These are phyloP conservation scores for Bipolaris sorokiniana DNA, from an alignment of 2,329 filamentous ascomycete genomes.

Conservation along the genomic window DNA sequence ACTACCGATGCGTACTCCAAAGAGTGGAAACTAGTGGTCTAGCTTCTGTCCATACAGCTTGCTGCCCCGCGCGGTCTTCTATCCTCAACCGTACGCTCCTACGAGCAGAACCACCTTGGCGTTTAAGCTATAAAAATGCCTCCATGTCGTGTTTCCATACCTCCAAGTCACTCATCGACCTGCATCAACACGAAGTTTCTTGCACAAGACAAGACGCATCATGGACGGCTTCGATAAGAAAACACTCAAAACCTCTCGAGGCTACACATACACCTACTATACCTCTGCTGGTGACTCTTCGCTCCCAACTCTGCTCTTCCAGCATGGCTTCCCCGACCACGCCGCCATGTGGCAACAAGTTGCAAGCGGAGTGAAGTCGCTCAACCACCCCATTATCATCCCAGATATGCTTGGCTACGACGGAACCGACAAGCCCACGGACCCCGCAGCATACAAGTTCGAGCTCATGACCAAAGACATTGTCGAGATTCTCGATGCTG, in stretches of 20 bases:
- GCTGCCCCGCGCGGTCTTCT: background rate
- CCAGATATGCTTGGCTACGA: slow-evolving; percentile 51
- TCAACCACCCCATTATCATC: slow-evolving; percentile 50
- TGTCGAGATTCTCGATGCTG: slow-evolving; percentile 35
- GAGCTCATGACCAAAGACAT: slow-evolving; percentile 34
- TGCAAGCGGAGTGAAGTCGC: slow-evolving; percentile 49
- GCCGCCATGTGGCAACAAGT: slow-evolving; percentile 55
- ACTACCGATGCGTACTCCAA: too few species aligned
- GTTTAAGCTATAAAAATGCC: background rate
- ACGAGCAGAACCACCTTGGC: background rate
- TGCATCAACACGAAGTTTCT: too few species aligned
- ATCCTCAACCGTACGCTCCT: background rate
- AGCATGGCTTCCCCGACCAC: slow-evolving; percentile 60
- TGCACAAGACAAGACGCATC: background rate
- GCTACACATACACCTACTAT: slow-evolving; percentile 41
- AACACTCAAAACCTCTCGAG: slow-evolving; percentile 33
- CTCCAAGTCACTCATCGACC: background rate
- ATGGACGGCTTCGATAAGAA: slow-evolving; percentile 40
- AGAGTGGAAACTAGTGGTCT: background rate
- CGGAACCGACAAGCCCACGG: slow-evolving; percentile 44
- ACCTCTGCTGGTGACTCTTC: slow-evolving; percentile 25
- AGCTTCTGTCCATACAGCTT: background rate
- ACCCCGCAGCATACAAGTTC: slow-evolving; percentile 29
- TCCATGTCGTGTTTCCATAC: background rate
- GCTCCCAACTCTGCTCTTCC: slow-evolving; percentile 42